Percentiles rank a stretch among this genome's conserved stretches.
Conservation (phyloP, 2,329 filamentous ascomycete genomes). For the Aspergillus tamarii region DNA sequence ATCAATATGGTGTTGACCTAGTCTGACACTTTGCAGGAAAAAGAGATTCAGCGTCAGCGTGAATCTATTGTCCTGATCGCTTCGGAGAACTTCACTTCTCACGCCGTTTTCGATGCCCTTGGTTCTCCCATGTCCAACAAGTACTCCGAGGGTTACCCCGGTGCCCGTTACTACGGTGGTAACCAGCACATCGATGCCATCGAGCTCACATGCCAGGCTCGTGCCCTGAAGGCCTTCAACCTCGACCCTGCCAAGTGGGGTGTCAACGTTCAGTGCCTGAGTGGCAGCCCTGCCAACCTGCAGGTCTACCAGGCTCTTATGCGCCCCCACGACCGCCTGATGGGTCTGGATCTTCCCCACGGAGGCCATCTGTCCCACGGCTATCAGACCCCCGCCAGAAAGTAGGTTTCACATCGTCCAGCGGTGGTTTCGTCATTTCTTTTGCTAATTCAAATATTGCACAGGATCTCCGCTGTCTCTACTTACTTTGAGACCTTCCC, state of each 20-base stretch:
- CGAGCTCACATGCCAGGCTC: slow-evolving; percentile 90
- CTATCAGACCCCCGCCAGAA: slow-evolving; percentile 91
- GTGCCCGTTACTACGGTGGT: slow-evolving; percentile 97
- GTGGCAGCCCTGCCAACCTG: slow-evolving; percentile 92
- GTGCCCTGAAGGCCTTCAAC: slow-evolving; percentile 89
- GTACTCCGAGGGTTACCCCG: slow-evolving; percentile 98
- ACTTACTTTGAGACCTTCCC: slow-evolving; percentile 99
- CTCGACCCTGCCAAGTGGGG: slow-evolving; percentile 89
- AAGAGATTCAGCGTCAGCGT: slow-evolving; percentile 93
- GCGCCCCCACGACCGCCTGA: slow-evolving; percentile 89
- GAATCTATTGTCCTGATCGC: slow-evolving; percentile 99
- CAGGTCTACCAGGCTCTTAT: slow-evolving; percentile 97
- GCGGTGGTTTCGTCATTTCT: too few relatives aligned
- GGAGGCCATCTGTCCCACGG: slow-evolving; percentile 95
- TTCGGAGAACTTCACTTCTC: slow-evolving; percentile 98
- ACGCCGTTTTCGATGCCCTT: slow-evolving; percentile 95
- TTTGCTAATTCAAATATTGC: slow-evolving; percentile 3
- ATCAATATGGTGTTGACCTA: background rate
- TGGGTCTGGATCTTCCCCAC: slow-evolving; percentile 95
- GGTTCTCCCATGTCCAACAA: slow-evolving; percentile 97
- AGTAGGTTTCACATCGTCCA: slow-evolving; percentile 54
- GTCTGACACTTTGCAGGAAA: slow-evolving; percentile 62
- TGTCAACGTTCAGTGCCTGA: slow-evolving; percentile 95
- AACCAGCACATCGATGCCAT: slow-evolving; percentile 99
- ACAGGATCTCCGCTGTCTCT: slow-evolving; percentile 90